Evolutionary conservation across 1,284 basidiomycete genomes (phyloP).

Genomic region (Sanghuangporus baumii): DNA sequence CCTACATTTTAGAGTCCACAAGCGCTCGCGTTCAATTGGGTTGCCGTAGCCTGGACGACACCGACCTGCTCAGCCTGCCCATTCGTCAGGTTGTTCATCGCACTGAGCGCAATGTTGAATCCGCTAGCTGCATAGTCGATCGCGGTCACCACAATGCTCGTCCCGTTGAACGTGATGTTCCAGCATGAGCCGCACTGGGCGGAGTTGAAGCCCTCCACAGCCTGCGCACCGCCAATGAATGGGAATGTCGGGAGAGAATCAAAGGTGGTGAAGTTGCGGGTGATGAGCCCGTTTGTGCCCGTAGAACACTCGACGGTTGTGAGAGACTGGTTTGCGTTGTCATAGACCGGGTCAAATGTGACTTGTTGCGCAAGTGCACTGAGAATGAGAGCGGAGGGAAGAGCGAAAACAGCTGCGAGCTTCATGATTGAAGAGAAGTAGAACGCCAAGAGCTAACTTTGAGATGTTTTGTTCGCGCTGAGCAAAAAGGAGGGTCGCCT

Average conservation of each 20-base stretch:
- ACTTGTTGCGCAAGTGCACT: conserved; percentile 27
- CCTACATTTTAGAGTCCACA: conserved; percentile 18
- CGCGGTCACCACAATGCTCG: conserved; percentile 33
- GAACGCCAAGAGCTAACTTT: background rate
- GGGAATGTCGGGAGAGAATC: conserved; percentile 38
- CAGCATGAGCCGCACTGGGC: conserved; percentile 45
- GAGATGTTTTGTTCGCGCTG: background rate
- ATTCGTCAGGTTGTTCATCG: conserved; percentile 21
- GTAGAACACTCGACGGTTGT: conserved; percentile 45
- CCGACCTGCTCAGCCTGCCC: conserved; percentile 18
- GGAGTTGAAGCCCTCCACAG: conserved; percentile 39
- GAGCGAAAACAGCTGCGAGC: conserved; percentile 4
- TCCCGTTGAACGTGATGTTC: conserved; percentile 36
- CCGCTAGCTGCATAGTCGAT: conserved; percentile 35
- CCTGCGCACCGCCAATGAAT: conserved; percentile 38
- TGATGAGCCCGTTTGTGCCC: conserved; percentile 40
- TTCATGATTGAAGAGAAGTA: conserved; percentile 7
- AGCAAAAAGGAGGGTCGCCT: background rate
- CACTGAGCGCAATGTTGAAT: conserved; percentile 33
- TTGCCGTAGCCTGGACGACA: conserved; percentile 14
- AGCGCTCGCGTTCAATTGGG: conserved; percentile 13
- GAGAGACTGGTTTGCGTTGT: conserved; percentile 31
- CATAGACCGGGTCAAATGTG: conserved; percentile 39
- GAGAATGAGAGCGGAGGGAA: conserved; percentile 4
- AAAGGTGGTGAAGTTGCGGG: conserved; percentile 35